Percentiles rank a stretch among this genome's conserved stretches.
Evolutionary conservation across 2,329 filamentous ascomycete genomes (phyloP).

Genomic region (Eutypa lata): DNA sequence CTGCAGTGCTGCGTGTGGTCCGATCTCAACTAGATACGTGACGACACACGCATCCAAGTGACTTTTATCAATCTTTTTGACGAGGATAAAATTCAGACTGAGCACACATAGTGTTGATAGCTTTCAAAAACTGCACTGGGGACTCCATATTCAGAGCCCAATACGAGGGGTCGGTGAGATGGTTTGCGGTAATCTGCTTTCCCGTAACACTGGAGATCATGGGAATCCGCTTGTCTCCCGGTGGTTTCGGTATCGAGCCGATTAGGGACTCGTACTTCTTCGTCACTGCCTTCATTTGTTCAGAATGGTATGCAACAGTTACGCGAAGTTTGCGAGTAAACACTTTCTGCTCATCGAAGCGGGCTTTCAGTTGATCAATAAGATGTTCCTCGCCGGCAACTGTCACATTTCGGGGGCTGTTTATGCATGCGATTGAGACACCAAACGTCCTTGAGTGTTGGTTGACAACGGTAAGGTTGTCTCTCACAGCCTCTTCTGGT

Average conservation of each 20-base stretch:
- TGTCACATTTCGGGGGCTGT: slow-evolving; percentile 19
- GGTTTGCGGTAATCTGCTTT: too few relatives aligned
- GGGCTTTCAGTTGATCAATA: slow-evolving; percentile 14
- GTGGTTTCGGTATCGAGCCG: not conserved
- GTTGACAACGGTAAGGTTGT: too few relatives aligned
- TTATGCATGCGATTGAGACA: slow-evolving; percentile 18
- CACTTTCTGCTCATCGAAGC: slow-evolving; percentile 1
- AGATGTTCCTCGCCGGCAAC: slow-evolving; percentile 10
- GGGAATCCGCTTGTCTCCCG: not conserved
- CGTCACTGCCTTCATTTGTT: too few relatives aligned
- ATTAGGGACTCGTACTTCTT: too few relatives aligned
- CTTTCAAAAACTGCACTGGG: slow-evolving; percentile 27
- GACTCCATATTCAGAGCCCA: slow-evolving; percentile 30
- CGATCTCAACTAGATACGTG: slow-evolving; percentile 24
- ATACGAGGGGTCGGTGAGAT: too few relatives aligned
- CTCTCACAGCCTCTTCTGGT: too few relatives aligned
- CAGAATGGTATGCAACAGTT: slow-evolving; percentile 7
- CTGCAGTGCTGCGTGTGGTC: slow-evolving; percentile 22
- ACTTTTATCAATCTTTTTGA: slow-evolving; percentile 4
- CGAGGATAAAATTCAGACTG: not conserved
- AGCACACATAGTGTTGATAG: slow-evolving; percentile 10
- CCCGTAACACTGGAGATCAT: slow-evolving; percentile 9
- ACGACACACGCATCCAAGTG: slow-evolving; percentile 1
- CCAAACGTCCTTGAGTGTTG: not conserved
- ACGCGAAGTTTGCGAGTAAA: slow-evolving; percentile 19